Conservation (phyloP, 1,139 yeast genomes). For the Protomyces inouyei region DNA sequence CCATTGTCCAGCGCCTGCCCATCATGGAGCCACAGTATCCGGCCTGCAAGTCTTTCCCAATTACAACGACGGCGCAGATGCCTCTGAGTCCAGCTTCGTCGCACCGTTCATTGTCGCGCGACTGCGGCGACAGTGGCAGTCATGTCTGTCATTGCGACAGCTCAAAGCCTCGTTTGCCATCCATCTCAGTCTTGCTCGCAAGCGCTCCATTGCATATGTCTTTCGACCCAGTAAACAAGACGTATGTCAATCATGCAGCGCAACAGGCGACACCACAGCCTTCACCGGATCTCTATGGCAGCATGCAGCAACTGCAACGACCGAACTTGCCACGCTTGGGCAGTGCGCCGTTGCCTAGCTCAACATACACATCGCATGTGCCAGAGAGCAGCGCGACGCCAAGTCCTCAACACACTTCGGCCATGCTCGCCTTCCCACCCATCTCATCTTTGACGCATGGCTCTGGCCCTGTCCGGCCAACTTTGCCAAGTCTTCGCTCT, state of each 20-base stretch:
- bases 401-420: not conserved
- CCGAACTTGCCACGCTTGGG: not conserved
- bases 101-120: not conserved
- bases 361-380: not conserved
- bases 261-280: slow-evolving; percentile 17
- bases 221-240: not conserved
- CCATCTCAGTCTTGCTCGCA: slow-evolving; percentile 17
- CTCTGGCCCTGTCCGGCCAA: not conserved
- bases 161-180: slow-evolving; percentile 2
- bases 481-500: not conserved
- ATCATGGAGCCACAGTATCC: not conserved
- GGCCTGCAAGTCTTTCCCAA: not conserved
- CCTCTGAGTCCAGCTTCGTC: not conserved
- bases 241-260: not conserved
- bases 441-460: not conserved
- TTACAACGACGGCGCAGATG: not conserved
- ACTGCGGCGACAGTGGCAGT: not conserved
- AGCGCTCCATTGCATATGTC: not conserved
- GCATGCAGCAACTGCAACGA: not conserved
- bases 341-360: not conserved
- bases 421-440: not conserved
- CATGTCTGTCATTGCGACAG: slow-evolving; percentile 1
- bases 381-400: not conserved
- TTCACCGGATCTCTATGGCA: slow-evolving; percentile 4
- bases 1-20: not conserved